Percentiles rank a stretch among this genome's conserved stretches.
These are phyloP conservation scores for Acmispon strigosus DNA, from an alignment of 306 rosid species.

Conservation along the genomic window DNA sequence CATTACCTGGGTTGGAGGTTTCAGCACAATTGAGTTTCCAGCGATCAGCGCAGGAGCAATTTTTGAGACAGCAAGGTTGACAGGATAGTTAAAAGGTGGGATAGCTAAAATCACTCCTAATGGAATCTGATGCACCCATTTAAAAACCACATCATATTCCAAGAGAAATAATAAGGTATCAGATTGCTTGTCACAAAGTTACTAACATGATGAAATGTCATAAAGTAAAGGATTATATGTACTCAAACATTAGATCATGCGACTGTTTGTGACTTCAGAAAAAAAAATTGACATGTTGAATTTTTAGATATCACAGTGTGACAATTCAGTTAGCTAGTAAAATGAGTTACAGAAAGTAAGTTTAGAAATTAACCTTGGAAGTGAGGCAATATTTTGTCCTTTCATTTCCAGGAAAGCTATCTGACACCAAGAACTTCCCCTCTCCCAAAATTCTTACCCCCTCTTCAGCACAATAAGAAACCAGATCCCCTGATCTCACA, in stretches of 20 bases:
- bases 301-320: too few species aligned
- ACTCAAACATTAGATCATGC: too few species aligned
- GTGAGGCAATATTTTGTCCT: conserved; percentile 90
- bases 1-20: conserved; percentile 77
- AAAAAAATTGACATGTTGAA: too few species aligned
- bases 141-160: not conserved
- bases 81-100: conserved; percentile 93
- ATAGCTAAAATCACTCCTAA: conserved; percentile 86
- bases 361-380: conserved; percentile 49
- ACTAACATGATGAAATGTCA: too few species aligned
- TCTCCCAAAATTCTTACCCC: conserved; percentile 70
- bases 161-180: not conserved
- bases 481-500: too few species aligned
- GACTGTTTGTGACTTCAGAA: too few species aligned
- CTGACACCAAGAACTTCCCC: conserved; percentile 88
- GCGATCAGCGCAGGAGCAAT: conserved; percentile 87
- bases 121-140: conserved; percentile 56
- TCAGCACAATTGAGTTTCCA: conserved; percentile 44
- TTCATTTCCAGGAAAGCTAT: conserved; percentile 92
- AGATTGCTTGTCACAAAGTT: too few species aligned
- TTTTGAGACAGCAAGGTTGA: conserved; percentile 88
- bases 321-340: too few species aligned
- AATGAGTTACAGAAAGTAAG: too few species aligned
- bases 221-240: too few species aligned
- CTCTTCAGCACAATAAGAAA: too few species aligned